Evolutionary conservation across 306 rosid species (phyloP), one percentile per base, ranked within the genome.

Genomic region (Malus sieversii): DNA sequence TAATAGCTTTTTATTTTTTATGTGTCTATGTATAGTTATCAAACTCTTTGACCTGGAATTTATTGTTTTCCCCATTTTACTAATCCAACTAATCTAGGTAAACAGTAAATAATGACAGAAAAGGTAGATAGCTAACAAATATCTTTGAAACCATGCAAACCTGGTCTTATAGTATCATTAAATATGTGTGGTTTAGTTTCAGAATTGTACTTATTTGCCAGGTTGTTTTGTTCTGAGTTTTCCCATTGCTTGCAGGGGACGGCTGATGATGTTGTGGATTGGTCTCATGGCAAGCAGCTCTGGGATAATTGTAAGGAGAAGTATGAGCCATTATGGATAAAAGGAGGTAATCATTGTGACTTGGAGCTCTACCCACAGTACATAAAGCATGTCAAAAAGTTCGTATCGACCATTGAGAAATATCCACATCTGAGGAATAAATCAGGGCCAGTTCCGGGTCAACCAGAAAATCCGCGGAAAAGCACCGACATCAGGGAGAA

Each of bases 221-320:
- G 79, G 69, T 42, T 65, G 69, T 75, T 68, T 77, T 63, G 73
- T 35, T 84, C 46, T 76, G 76, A 57, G 61, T 70, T 84, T 86
- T 51, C 77, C 61, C 79, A 33, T 38, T 33, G 55, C 67, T 78
- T 70, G 68, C 82, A 94, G 98, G 98, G 98, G 75, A 92, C 95
- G 0, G 86, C 77, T 52, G 97, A 92, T 44, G 96, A 95, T 60
- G 98, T 92, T 46, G 98, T 95, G 25, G 92, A 87, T 79, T 95
- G 93, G 88, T 95, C 98, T 57, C 98, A 95, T 63, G 98, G 97
- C 70, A 95, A 90, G 86, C 92, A 89, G 78, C 98, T 95, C 66
- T 92, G 97, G 98, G 96, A 95, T 65, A 85, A 68, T 19, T 95
- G 98, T 85, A 95, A 86, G 82, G 93, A 92, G 79, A 95, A 95